These are phyloP conservation scores for Pythium dissimile DNA, from an alignment of 352 stramenopile species.

Conservation along the genomic window DNA sequence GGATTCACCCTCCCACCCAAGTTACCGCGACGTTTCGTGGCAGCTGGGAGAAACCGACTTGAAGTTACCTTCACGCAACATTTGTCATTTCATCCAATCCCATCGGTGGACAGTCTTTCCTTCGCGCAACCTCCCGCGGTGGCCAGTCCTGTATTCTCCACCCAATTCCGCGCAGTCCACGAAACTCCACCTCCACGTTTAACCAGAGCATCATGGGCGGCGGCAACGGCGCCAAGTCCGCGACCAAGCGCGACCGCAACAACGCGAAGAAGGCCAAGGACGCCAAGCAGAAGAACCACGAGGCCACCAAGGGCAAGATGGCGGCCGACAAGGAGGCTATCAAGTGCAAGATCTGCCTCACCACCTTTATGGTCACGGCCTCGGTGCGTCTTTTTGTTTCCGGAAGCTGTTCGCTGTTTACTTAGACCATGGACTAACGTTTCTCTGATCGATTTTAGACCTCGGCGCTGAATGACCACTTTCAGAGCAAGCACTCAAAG, in stretches of 20 bases:
- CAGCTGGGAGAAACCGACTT: not conserved
- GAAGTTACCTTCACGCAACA: conserved; percentile 21
- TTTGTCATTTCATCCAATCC: conserved; percentile 11
- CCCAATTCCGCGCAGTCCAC: conserved; percentile 8
- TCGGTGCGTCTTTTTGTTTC: conserved; percentile 51
- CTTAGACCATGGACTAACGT: too few relatives aligned
- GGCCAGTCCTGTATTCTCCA: conserved; percentile 8
- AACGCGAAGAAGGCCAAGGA: conserved; percentile 87
- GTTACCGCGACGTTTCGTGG: conserved; percentile 13
- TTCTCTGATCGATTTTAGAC: too few relatives aligned
- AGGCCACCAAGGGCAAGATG: conserved; percentile 83
- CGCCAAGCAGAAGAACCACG: conserved; percentile 73
- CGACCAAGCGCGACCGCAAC: conserved; percentile 76
- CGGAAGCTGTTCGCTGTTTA: too few relatives aligned
- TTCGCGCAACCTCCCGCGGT: conserved; percentile 17
- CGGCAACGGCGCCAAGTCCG: conserved; percentile 81
- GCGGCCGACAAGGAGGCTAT: conserved; percentile 65
- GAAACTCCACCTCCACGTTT: not conserved
- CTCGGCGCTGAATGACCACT: conserved; percentile 77
- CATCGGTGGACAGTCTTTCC: not conserved
- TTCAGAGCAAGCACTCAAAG: conserved; percentile 69
- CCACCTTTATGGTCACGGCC: conserved; percentile 83
- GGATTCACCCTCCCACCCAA: not conserved
- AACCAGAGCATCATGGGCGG: conserved; percentile 56
- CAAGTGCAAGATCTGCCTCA: conserved; percentile 90